Base-by-base conservation (phyloP, 2,329 filamentous ascomycete species). In the Aspergillus cejpii region DNA sequence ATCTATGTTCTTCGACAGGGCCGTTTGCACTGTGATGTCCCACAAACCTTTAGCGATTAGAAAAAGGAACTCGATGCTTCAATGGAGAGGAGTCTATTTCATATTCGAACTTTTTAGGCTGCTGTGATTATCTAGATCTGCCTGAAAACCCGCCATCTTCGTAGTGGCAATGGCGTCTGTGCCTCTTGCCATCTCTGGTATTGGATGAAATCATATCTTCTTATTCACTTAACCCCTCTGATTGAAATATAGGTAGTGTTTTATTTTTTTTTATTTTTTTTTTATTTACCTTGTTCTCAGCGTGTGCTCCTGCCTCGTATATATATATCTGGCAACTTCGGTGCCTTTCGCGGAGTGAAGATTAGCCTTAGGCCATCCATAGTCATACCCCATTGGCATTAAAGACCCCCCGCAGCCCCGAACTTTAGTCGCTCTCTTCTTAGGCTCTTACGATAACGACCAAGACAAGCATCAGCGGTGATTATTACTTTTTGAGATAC, bases 11-110 rank as follows among this genome's bases (percentile, higher is more conserved):
- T 52, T 41, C 14, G 37, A 47, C 34, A 44, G 29, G 44, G 38
- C 48, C 44, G 45, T 47, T 41, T 46, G 43, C 45, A 37, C 34
- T 50, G 49, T 46, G 45, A 52, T 45, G 48, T 51, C 48, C 48
- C 47, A 48, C 53, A 54, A 45, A 51, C 41, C 51, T 45, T 52
- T 54, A 56, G 52, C 52, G 55, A 42, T 49, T 56, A 57, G 48
- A 57, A 52, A n/a, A 47, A 45, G 31, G 31, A 58, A 57, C 51
- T 48, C 47, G 52, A 56, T 56, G 56, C 52, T 59, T 61, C 51
- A 26, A 47, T 48, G 49, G 24, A 29, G 15, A 28, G 15, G 33
- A 15, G 29, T n/a, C n/a, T n/a, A n/a, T n/a, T 8, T 24, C 23
- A 24, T 24, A n/a, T 24, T 24, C 8, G 23, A 4, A 24, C 8